These are phyloP conservation scores for Apiotrichum veenhuisii DNA, from an alignment of 1,284 basidiomycete genomes.

Conservation along the genomic window DNA sequence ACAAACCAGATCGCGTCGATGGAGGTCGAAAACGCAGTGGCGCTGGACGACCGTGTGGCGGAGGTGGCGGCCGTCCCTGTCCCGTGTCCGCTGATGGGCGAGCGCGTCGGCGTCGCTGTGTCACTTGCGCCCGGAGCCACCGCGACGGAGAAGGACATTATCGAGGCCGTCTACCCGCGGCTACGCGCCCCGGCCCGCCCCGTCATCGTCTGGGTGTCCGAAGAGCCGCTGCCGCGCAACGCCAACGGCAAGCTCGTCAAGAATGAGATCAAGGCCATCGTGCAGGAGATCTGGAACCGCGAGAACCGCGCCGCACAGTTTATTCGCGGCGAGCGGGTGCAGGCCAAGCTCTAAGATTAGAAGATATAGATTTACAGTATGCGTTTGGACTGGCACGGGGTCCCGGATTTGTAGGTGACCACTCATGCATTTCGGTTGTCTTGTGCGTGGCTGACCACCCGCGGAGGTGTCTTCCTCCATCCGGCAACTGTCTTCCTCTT, in stretches of 20 bases:
- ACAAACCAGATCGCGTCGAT: conserved; percentile 31
- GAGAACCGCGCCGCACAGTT: conserved; percentile 1
- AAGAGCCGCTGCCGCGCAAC: conserved; percentile 9
- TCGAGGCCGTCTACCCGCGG: conserved; percentile 4
- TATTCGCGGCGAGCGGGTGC: not conserved
- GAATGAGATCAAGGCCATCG: conserved; percentile 13
- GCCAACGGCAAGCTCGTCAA: conserved; percentile 15
- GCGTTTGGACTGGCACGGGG: too few species aligned
- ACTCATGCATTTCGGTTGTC: too few species aligned
- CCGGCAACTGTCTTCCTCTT: too few species aligned
- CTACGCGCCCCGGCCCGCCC: conserved; percentile 17
- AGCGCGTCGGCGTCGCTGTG: conserved; percentile 38
- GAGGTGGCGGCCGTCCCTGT: conserved; percentile 42
- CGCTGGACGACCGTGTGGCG: conserved; percentile 27
- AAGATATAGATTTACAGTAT: not conserved
- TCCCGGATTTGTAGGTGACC: too few species aligned
- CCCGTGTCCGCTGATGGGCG: conserved; percentile 35
- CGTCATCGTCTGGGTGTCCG: conserved; percentile 12
- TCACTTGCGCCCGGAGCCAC: conserved; percentile 18
- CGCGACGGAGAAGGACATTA: conserved; percentile 6
- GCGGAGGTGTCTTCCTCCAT: too few species aligned
- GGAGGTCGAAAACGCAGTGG: conserved; percentile 43
- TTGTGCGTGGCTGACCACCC: too few species aligned
- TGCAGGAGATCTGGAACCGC: conserved; percentile 8
- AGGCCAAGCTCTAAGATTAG: not conserved